Conservation (phyloP, 139 green algal genomes). For the Auxenochlorella pyrenoidosa region DNA sequence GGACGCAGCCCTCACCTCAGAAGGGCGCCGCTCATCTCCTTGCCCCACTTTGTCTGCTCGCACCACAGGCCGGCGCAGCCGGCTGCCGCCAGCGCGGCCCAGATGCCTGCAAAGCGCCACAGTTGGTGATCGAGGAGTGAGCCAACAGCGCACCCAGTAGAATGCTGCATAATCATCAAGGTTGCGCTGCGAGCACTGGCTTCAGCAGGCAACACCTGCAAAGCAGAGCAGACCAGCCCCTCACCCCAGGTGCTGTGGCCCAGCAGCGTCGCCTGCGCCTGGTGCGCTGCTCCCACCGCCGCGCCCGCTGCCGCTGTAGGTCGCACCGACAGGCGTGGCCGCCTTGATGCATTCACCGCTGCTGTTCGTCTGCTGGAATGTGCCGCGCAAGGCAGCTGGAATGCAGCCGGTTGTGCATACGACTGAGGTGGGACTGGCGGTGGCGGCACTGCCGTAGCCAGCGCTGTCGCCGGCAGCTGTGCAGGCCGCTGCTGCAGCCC, state of each 20-base stretch:
- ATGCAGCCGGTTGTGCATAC: not conserved
- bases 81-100: conserved; percentile 59
- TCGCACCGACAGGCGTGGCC: not conserved
- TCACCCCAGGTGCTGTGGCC: conserved; percentile 35
- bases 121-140: no score
- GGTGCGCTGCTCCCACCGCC: conserved; percentile 4
- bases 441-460: not conserved
- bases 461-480: not conserved
- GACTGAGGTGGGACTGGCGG: not conserved
- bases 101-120: conserved; percentile 54
- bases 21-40: conserved; percentile 83
- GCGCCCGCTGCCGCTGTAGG: not conserved
- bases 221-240: not conserved
- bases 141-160: no score
- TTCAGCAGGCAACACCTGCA: not conserved
- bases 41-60: conserved; percentile 70
- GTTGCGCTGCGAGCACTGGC: no score
- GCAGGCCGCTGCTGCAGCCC: not conserved
- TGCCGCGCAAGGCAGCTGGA: not conserved
- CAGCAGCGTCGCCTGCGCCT: conserved; percentile 14
- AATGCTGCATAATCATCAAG: no score
- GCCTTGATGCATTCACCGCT: not conserved
- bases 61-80: conserved; percentile 72
- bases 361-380: not conserved
- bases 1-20: conserved; percentile 39